Evolutionary conservation across 2,329 filamentous ascomycete genomes (phyloP), one percentile per base, ranked within the genome.

Genomic region (Sporothrix mexicana): DNA sequence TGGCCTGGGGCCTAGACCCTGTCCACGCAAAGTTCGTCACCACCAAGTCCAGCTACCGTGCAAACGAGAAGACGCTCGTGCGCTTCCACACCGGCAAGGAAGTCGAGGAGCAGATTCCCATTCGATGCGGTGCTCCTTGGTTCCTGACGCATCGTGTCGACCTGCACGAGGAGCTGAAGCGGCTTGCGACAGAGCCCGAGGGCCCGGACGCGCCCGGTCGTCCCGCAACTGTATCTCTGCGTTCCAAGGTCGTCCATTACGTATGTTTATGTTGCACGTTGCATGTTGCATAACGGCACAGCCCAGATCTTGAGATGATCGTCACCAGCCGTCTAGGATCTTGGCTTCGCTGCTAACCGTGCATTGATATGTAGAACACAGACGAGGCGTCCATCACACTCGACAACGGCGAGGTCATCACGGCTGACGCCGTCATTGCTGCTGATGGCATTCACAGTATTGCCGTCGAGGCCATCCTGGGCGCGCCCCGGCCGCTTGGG

Each of bases 1-100:
- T 68, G 23, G 64, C 64, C 9, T 68, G 64, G 64, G 64, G 64
- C 15, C 25, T 68, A 15, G 64, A 68, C 64, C 64, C 64, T 9
- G 23, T 68, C 17, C 64, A 51, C 12, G 64, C 64, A 30, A 68
- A 68, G 45, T 68, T 68, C 20, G 64, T 68, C 64, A 68, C 64
- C 64, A 68, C 64, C 45, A 68, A 68, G 64, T 68, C 64, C 15
- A 68, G 64, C 45, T 68, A 68, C 64, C 64, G 64, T 36, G 64
- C 64, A 7, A 36, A 68, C 25, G 64, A 68, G 25, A 68, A 68
- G 45, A 68, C 64, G 0, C 64, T 68, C 15, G 64, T 51, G 20
- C 45, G 45, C 64, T 68, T 68, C 45, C 64, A 68, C 25, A 68
- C 64, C 13, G 64, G 64, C 6, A 68, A 53, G 9, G 64, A 68